A percentile compares a stretch with the other conserved stretches of the same genome.
phyloP scores from a whole-genome alignment of 441 rosid species.

The Theobroma grandiflorum region DNA sequence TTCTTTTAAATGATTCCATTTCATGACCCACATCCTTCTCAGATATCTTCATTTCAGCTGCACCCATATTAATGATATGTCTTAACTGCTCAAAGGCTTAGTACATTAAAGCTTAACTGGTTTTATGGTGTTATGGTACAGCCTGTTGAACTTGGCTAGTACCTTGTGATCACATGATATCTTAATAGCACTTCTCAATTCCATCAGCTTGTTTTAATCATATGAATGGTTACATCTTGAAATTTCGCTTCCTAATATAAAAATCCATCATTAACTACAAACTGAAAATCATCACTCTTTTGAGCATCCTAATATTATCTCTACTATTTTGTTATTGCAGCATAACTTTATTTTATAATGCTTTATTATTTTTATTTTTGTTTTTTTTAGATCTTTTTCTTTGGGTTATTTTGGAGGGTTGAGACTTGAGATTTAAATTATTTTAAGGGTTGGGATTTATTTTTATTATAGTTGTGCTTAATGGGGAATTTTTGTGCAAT shows the following conservation, averaged over 20 bases:
- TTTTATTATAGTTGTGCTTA: not conserved
- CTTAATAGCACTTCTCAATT: not conserved
- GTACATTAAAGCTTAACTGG: not conserved
- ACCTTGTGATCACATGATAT: not conserved
- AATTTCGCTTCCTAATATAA: not conserved
- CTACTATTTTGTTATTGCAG: not conserved
- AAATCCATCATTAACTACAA: not conserved
- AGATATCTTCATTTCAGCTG: not conserved
- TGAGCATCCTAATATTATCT: not conserved
- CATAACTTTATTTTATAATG: not conserved
- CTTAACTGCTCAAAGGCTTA: not conserved
- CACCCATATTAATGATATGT: not conserved
- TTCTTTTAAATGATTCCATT: not conserved
- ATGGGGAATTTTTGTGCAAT: not conserved
- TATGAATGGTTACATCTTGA: not conserved
- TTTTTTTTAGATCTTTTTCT: not conserved
- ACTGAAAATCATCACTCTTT: not conserved
- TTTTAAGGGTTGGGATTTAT: not conserved
- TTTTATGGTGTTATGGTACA: not conserved
- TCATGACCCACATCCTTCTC: not conserved
- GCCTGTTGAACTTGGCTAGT: not conserved
- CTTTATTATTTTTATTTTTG: not conserved
- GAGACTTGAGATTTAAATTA: not conserved
- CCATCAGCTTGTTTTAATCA: not conserved
- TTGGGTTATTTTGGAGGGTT: not conserved